Evolutionary conservation across 179 eudicot genomes (phyloP).

Genomic region (Amaranthus tricolor): DNA sequence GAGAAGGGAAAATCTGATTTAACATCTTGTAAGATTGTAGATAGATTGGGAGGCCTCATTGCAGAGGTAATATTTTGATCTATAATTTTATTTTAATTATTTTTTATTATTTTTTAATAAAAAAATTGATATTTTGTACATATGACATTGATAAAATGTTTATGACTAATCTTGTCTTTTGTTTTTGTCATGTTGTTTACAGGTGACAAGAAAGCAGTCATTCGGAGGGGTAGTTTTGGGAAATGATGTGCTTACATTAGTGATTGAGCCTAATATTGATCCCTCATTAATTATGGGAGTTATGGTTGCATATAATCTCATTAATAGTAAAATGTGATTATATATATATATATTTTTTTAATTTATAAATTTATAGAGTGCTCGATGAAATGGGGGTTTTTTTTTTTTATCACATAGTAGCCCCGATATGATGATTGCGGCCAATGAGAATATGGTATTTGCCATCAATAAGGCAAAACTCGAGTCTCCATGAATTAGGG

Average conservation of each 20-base stretch:
- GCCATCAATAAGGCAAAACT: too few relatives aligned
- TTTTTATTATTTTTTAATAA: neutral
- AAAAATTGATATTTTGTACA: neutral
- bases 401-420: too few relatives aligned
- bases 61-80: conserved; percentile 41
- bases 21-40: conserved; percentile 35
- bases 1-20: conserved; percentile 27
- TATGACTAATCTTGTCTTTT: neutral
- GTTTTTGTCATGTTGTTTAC: conserved; percentile 9
- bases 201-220: conserved; percentile 44
- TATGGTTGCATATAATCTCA: conserved; percentile 37
- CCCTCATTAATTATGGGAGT: conserved; percentile 42
- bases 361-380: neutral
- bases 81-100: neutral
- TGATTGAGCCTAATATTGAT: conserved; percentile 34
- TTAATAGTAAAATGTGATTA: conserved; percentile 29
- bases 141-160: neutral
- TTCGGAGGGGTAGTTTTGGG: conserved; percentile 41
- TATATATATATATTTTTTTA: neutral
- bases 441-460: too few relatives aligned
- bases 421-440: too few relatives aligned
- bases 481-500: too few relatives aligned
- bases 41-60: conserved; percentile 35
- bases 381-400: conserved; percentile 7
- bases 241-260: conserved; percentile 39